These are phyloP conservation scores for Podaxis mareebaensis DNA, from an alignment of 768 basidiomycete genomes.

Conservation along the genomic window DNA sequence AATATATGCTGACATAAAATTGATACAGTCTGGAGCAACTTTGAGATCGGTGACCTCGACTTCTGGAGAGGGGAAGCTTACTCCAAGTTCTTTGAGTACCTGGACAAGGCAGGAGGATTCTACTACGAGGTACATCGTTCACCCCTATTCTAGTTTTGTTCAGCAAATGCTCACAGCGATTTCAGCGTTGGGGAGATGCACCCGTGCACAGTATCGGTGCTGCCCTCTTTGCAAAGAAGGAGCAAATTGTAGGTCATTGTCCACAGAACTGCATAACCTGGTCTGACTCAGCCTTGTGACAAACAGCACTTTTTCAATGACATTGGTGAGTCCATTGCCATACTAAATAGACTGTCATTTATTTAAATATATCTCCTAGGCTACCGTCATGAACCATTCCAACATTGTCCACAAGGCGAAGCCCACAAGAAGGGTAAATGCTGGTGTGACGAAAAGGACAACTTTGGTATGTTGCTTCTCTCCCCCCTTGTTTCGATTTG, in stretches of 20 bases:
- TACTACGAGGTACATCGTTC: conserved; percentile 69
- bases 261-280: neutral
- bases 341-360: neutral
- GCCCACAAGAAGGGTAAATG: conserved; percentile 78
- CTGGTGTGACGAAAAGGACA: conserved; percentile 76
- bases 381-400: conserved; percentile 92
- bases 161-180: neutral
- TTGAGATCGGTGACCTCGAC: conserved; percentile 85
- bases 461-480: conserved; percentile 57
- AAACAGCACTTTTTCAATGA: conserved; percentile 88
- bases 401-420: conserved; percentile 85
- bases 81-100: conserved; percentile 76
- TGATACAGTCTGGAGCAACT: conserved; percentile 83
- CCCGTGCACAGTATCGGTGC: conserved; percentile 89
- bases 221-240: conserved; percentile 83
- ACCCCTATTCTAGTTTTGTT: neutral
- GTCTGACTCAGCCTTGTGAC: conserved; percentile 6
- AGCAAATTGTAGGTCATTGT: conserved; percentile 58
- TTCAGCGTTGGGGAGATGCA: conserved; percentile 91
- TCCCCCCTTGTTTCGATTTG: neutral
- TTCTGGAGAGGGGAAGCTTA: conserved; percentile 87
- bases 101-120: conserved; percentile 82
- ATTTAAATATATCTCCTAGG: conserved; percentile 24
- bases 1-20: conserved; percentile 11
- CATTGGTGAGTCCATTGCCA: conserved; percentile 48